Conservation (phyloP, 345 rosid genomes). For the Draba incana region DNA sequence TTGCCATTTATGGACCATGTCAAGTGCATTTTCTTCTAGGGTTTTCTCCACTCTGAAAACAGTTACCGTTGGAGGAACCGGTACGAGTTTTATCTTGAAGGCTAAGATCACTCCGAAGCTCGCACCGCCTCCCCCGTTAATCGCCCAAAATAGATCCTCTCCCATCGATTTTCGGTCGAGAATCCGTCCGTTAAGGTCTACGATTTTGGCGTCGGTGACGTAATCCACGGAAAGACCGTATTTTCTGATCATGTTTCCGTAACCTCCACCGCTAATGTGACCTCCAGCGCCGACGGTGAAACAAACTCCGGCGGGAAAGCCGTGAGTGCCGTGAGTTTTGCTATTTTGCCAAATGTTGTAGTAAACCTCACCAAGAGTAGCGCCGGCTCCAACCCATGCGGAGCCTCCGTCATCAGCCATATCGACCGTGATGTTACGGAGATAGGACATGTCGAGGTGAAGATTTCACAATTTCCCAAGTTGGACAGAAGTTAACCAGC, state of each 20-base stretch:
- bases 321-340: conserved; percentile 30
- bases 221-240: conserved; percentile 54
- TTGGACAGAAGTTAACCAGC: too few relatives aligned
- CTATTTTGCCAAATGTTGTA: conserved; percentile 41
- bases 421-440: conserved; percentile 39
- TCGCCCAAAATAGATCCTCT: conserved; percentile 69
- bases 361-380: conserved; percentile 47
- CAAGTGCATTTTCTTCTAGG: conserved; percentile 33
- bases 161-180: conserved; percentile 54
- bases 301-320: conserved; percentile 50
- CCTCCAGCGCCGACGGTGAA: conserved; percentile 56
- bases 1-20: conserved; percentile 36
- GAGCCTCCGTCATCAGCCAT: conserved; percentile 18
- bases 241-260: conserved; percentile 56
- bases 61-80: conserved; percentile 48
- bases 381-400: conserved; percentile 49
- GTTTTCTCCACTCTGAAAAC: conserved; percentile 24
- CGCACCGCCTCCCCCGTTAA: conserved; percentile 59
- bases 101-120: conserved; percentile 61
- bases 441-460: conserved; percentile 41
- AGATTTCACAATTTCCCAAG: too few relatives aligned
- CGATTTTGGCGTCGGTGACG: conserved; percentile 50
- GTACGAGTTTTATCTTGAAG: conserved; percentile 48
- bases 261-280: conserved; percentile 56
- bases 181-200: conserved; percentile 46